These are phyloP conservation scores for Chaetothyriales sp. DNA, from an alignment of 2,329 filamentous ascomycete genomes.

Conservation along the genomic window DNA sequence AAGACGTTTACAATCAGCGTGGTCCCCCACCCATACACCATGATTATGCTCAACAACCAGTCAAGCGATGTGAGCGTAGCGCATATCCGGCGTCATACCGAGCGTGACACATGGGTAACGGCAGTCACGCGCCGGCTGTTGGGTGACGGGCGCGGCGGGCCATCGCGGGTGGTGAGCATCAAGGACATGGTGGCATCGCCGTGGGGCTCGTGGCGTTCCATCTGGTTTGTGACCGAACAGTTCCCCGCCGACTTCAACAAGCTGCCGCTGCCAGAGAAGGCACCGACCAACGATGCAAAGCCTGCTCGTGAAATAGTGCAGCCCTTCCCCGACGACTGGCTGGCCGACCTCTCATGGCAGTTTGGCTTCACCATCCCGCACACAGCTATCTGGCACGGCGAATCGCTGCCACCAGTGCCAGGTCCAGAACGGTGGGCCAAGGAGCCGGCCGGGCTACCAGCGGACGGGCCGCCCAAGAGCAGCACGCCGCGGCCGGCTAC, in stretches of 20 bases:
- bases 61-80: slow-evolving; percentile 44
- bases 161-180: slow-evolving; percentile 53
- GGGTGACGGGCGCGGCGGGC: slow-evolving; percentile 46
- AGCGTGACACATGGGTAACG: slow-evolving; percentile 65
- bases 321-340: slow-evolving; percentile 33
- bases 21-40: slow-evolving; percentile 82
- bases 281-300: slow-evolving; percentile 15
- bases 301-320: slow-evolving; percentile 14
- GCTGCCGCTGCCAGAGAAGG: slow-evolving; percentile 17
- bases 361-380: slow-evolving; percentile 72
- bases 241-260: slow-evolving; percentile 24
- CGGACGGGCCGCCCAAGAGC: slow-evolving; percentile 23
- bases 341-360: slow-evolving; percentile 66
- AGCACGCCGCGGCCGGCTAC: slow-evolving; percentile 25
- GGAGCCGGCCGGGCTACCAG: slow-evolving; percentile 25
- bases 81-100: slow-evolving; percentile 52
- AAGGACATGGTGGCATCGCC: slow-evolving; percentile 69
- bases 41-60: slow-evolving; percentile 51
- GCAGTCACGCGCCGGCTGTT: slow-evolving; percentile 56
- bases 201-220: slow-evolving; percentile 44
- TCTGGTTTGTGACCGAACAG: slow-evolving; percentile 69
- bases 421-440: slow-evolving; percentile 41
- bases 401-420: slow-evolving; percentile 43
- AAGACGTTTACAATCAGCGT: slow-evolving; percentile 66
- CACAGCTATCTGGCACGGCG: slow-evolving; percentile 33